phyloP scores from a whole-genome alignment of 1,284 basidiomycete genomes.

The Xanthoconium separans region DNA sequence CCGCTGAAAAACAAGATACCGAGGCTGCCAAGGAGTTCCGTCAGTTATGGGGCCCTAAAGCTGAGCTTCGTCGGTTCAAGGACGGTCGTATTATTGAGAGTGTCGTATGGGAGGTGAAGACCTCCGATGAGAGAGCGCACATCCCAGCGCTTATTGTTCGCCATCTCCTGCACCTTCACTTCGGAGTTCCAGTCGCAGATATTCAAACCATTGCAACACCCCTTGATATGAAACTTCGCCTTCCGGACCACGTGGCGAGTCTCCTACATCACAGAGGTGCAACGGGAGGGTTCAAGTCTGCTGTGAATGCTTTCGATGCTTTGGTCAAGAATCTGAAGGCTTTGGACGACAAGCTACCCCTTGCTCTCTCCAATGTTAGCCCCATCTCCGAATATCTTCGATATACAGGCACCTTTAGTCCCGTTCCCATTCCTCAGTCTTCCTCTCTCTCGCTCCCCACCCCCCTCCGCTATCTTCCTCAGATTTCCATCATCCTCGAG shows the following conservation, averaged over 20 bases:
- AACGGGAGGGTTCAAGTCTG: constrained; percentile 72
- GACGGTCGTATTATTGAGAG: constrained; percentile 92
- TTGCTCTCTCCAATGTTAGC: constrained; percentile 76
- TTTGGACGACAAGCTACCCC: constrained; percentile 77
- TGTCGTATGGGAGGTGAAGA: constrained; percentile 88
- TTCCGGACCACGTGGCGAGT: constrained; percentile 58
- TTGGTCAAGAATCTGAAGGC: constrained; percentile 79
- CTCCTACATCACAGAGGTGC: constrained; percentile 48
- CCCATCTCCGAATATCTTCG: constrained; percentile 77
- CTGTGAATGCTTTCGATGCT: constrained; percentile 78
- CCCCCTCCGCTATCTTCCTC: constrained; percentile 64
- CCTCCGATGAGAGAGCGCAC: constrained; percentile 72
- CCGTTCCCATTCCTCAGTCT: constrained; percentile 52
- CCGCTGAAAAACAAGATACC: constrained; percentile 62
- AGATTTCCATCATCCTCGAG: constrained; percentile 76
- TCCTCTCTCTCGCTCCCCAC: constrained; percentile 47
- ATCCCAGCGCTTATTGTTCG: constrained; percentile 77
- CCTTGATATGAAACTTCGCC: constrained; percentile 68
- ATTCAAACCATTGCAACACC: constrained; percentile 60
- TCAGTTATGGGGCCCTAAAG: constrained; percentile 88
- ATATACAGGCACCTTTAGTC: constrained; percentile 81
- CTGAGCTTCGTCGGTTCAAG: constrained; percentile 96
- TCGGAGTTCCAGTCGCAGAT: constrained; percentile 54
- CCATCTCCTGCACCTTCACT: constrained; percentile 77
- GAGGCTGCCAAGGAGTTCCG: constrained; percentile 65